Evolutionary conservation across 306 rosid species (phyloP), one percentile per base, ranked within the genome.

Genomic region (Malus domestica): DNA sequence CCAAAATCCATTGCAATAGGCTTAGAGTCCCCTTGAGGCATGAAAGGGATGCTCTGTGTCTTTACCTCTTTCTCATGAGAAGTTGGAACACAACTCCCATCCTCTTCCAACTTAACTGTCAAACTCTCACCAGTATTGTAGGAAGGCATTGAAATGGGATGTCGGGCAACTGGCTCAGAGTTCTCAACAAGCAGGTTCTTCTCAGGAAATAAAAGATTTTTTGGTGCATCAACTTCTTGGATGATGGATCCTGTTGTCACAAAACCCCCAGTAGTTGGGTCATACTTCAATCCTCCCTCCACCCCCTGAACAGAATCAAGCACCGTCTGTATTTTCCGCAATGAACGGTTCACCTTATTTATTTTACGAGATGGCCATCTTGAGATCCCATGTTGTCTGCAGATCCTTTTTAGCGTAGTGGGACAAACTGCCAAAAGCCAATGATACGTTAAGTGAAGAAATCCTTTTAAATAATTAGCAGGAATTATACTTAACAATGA

Each of bases 321-420:
- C 76, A 91, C 93, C 4, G 84, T 86, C 68, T 85, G 96, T 77
- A 93, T 93, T 84, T 93, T 88, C 86, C 60, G 83, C 79, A 93
- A 70, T 3, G 97, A 93, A 35, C 89, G 91, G 68, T 86, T 93
- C 63, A 93, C 97, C 85, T 91, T 93, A 68, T 87, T 89, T 82
- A 91, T 91, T 85, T 91, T 93, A 33, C 98, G 96, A 59, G 97
- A 93, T 51, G 98, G 98, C 98, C 98, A 93, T 75, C 96, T 89
- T 40, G 89, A 69, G 81, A 93, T 91, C 73, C 98, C 96, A 69
- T 93, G 93, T 61, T 93, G 93, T 80, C 98, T 90, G 86, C 98
- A 93, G 80, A 93, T 93, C 86, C 98, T 91, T 87, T 93, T 93
- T 62, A 93, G 86, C 1, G 98, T 93, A 78, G 98, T 91, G 32